Percentiles rank a stretch among this genome's conserved stretches.
Evolutionary conservation across 176 grass and related monocot genomes (phyloP).

Genomic region (Zoysia japonica): DNA sequence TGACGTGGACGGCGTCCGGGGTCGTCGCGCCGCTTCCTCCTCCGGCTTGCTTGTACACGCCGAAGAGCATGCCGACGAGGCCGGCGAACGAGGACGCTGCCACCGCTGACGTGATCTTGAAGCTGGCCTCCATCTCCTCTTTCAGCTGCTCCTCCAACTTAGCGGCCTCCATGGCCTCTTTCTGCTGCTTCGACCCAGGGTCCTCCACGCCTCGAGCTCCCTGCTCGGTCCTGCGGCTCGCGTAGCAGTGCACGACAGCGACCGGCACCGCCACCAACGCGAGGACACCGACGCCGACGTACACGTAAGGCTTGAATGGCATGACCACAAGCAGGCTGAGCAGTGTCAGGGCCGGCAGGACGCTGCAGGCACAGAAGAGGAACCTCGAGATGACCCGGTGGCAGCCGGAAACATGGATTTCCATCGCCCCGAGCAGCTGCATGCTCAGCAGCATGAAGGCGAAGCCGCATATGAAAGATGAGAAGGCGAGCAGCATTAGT

Average conservation of each 20-base stretch:
- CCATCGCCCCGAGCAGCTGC: neutral
- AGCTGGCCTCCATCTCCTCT: constrained; percentile 4
- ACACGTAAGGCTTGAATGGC: neutral
- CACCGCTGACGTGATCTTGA: neutral
- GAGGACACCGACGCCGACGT: neutral
- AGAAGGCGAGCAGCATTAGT: neutral
- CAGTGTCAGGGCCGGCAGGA: neutral
- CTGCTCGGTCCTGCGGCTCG: neutral
- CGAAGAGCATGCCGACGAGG: neutral
- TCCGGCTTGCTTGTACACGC: neutral
- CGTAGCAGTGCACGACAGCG: neutral
- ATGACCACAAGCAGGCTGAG: neutral
- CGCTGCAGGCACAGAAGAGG: neutral
- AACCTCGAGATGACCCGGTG: neutral
- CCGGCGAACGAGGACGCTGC: neutral
- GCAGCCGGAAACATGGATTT: neutral
- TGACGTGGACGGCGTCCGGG: neutral
- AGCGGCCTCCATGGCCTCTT: too few relatives aligned
- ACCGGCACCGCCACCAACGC: rapidly evolving
- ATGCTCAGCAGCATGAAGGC: neutral
- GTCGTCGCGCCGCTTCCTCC: neutral
- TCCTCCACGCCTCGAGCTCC: too few relatives aligned
- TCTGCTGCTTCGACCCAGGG: too few relatives aligned
- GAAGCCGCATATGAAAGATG: neutral
- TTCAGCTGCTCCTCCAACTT: neutral